Evolutionary conservation across 2,329 filamentous ascomycete genomes (phyloP).

Genomic region (Paraphaeosphaeria minitans): DNA sequence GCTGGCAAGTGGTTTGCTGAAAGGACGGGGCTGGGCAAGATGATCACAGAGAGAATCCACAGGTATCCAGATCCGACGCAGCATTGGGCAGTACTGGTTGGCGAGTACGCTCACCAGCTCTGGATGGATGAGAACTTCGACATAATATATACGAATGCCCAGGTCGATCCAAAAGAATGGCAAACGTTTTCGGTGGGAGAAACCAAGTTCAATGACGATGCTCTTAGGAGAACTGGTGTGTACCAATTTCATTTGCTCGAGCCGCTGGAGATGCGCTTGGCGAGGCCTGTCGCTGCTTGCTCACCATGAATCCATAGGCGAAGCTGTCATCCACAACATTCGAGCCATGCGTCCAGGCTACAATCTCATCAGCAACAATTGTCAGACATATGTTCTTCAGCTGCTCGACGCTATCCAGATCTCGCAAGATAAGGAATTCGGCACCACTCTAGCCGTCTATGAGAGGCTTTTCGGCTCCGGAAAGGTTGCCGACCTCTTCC

Average conservation of each 20-base stretch:
- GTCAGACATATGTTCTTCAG: constrained; percentile 61
- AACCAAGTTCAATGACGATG: constrained; percentile 20
- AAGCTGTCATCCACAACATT: constrained; percentile 61
- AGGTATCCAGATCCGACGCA: constrained; percentile 64
- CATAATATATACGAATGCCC: constrained; percentile 61
- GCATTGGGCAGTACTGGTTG: constrained; percentile 65
- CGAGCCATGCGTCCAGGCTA: constrained; percentile 57
- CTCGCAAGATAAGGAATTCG: constrained; percentile 58
- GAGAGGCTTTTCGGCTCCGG: constrained; percentile 57
- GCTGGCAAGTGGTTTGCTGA: constrained; percentile 65
- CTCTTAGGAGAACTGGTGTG: constrained; percentile 16
- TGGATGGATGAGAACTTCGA: constrained; percentile 66
- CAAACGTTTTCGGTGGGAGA: constrained; percentile 18
- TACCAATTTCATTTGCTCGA: neutral
- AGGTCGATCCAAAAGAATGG: constrained; percentile 17
- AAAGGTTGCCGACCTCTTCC: constrained; percentile 60
- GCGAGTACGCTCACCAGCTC: constrained; percentile 61
- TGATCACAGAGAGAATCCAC: constrained; percentile 62
- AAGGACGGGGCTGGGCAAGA: constrained; percentile 59
- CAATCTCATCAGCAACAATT: constrained; percentile 66
- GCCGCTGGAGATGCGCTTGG: neutral
- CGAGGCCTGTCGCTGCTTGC: neutral
- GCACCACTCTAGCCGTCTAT: constrained; percentile 60
- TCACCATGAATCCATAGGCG: constrained; percentile 43
- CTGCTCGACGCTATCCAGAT: constrained; percentile 62